Evolutionary conservation across 2,329 filamentous ascomycete species (phyloP).

Genomic region (Cladosporium oxysporum): DNA sequence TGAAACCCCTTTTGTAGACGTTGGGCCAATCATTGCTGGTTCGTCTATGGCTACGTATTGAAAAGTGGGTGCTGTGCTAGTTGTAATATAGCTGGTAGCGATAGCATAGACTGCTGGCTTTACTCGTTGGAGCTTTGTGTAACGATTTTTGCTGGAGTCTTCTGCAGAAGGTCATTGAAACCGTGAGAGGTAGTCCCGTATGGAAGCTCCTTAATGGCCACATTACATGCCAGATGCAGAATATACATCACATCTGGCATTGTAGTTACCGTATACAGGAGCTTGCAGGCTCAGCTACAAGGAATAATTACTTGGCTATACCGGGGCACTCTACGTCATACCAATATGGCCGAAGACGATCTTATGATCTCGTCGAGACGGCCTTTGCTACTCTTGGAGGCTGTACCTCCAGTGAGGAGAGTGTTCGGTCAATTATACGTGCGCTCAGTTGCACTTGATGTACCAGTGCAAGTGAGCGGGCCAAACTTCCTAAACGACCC

Average conservation of each 20-base stretch:
- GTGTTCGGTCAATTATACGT: background rate
- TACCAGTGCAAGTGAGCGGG: background rate
- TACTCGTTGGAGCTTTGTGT: background rate
- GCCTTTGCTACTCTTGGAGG: background rate
- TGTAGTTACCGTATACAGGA: background rate
- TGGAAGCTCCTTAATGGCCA: background rate
- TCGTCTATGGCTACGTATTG: background rate
- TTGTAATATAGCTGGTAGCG: background rate
- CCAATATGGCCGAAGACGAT: background rate
- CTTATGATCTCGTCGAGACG: background rate
- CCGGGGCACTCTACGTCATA: background rate
- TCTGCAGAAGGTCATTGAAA: background rate
- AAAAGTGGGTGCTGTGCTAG: background rate
- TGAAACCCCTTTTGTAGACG: background rate
- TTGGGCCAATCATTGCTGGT: background rate
- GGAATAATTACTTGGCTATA: background rate
- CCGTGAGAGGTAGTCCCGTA: background rate
- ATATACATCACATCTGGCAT: background rate
- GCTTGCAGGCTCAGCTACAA: background rate
- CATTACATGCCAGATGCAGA: background rate
- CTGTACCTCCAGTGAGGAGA: background rate
- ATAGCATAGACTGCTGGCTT: background rate
- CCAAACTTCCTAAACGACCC: background rate
- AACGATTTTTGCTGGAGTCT: background rate
- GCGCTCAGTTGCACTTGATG: background rate